Evolutionary conservation across 2,329 filamentous ascomycete genomes (phyloP).

Genomic region (Colletotrichum zoysiae): DNA sequence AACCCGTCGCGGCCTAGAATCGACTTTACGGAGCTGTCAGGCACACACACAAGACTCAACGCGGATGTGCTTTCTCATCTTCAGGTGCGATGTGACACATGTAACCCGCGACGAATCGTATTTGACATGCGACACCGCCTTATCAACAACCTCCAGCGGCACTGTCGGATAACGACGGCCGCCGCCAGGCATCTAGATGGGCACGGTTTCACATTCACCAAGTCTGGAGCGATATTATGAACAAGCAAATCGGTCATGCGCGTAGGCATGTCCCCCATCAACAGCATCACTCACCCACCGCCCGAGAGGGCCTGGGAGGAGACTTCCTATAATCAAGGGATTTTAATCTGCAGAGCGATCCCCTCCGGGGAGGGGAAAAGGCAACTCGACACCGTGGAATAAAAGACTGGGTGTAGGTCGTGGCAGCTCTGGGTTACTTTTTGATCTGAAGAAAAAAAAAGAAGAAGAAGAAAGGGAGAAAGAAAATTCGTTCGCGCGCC

Average conservation of each 20-base stretch:
- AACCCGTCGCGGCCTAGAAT: not conserved
- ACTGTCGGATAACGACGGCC: not conserved
- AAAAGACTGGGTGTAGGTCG: constrained; percentile 68
- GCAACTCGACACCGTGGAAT: constrained; percentile 72
- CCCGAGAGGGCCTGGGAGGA: constrained; percentile 58
- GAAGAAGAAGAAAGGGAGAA: constrained; percentile 54
- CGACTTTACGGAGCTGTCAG: not conserved
- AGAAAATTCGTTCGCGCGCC: constrained; percentile 47
- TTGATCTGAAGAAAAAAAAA: constrained; percentile 69
- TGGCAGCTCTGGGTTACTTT: constrained; percentile 73
- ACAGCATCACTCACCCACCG: constrained; percentile 70
- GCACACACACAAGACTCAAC: not conserved
- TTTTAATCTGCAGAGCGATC: constrained; percentile 68
- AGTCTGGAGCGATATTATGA: not conserved
- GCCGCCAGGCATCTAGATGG: too few species aligned
- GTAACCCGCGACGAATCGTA: not conserved
- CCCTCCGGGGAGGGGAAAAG: constrained; percentile 63
- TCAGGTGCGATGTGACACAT: not conserved
- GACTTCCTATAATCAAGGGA: constrained; percentile 74
- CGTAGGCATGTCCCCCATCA: constrained; percentile 67
- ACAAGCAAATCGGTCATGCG: constrained; percentile 3
- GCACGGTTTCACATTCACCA: not conserved
- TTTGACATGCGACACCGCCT: not conserved
- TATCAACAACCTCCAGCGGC: not conserved
- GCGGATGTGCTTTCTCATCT: not conserved